Evolutionary conservation across 768 basidiomycete genomes (phyloP), one percentile per base, ranked within the genome.

Genomic region (Dioszegia crocea): DNA sequence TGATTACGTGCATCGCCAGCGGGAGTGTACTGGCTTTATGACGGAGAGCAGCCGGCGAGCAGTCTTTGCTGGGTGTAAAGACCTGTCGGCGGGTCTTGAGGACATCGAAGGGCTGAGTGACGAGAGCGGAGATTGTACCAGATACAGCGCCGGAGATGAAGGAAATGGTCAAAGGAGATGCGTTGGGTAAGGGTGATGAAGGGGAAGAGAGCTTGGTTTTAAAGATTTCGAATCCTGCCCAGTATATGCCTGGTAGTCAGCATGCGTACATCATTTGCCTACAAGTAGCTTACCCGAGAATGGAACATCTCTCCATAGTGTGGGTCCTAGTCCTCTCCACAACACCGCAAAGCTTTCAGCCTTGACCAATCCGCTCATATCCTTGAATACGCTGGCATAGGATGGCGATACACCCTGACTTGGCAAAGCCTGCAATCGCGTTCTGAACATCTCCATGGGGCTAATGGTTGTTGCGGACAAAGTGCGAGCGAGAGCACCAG

Each of bases 61-160:
- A 73, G 21, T 61, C 60, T n/a, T 64, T 50, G 2, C 67, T 62
- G 10, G 75, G 75, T 14, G 73, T 66, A 65, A 78, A 79, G 2
- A 92, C 86, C 73, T 99, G 96, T 50, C 90, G 81, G 54, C 94
- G 84, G 1, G 96, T 98, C 78, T 99, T 99, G 57, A 98, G 81
- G 21, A 97, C 92, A 72, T 99, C 96, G 72, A 97, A 96, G 0
- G 96, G 94, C 14, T 91, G 90, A 1, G 94, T 97, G 57, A 94
- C 62, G 26, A 96, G 78, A 1, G 93, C 91, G 10, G 94, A 89
- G 39, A 79, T 51, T 47, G 85, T 91, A 50, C 96, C 96, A 65
- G 89, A 91, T 51, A 86, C 78, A 8, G 92, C 91, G 0, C 96
- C 96, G 67, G 90, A 87, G n/a, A 86, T 76, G 75, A 98, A 97